phyloP scores from a whole-genome alignment of 2,329 filamentous ascomycete species.

The Aspergillus luchuensis region DNA sequence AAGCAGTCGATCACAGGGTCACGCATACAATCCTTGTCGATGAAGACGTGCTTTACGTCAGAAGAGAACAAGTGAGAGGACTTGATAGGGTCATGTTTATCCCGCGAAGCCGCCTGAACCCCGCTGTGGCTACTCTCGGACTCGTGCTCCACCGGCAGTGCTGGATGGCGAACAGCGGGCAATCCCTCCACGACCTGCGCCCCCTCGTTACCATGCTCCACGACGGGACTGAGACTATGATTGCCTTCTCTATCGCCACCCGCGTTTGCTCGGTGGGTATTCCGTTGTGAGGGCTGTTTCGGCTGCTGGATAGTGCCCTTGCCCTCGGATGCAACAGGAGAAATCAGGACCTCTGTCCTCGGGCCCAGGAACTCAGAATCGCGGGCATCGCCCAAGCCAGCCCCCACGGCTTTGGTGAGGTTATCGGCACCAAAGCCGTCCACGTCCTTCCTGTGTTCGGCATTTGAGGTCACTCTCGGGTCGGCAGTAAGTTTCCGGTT shows the following conservation, averaged over 20 bases:
- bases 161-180: constrained; percentile 58
- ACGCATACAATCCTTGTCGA: constrained; percentile 90
- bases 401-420: constrained; percentile 66
- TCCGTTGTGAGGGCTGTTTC: constrained; percentile 46
- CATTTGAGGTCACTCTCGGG: constrained; percentile 60
- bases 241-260: constrained; percentile 22
- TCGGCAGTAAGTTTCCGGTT: constrained; percentile 60
- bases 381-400: constrained; percentile 64
- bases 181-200: constrained; percentile 28
- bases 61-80: constrained; percentile 51
- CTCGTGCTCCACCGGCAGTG: constrained; percentile 71
- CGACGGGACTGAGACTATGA: constrained; percentile 17
- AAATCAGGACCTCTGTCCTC: constrained; percentile 69
- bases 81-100: constrained; percentile 54
- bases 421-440: constrained; percentile 76
- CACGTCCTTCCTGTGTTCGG: constrained; percentile 71
- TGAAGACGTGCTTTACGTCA: constrained; percentile 71
- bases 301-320: constrained; percentile 60
- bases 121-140: constrained; percentile 83
- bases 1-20: constrained; percentile 84
- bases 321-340: constrained; percentile 64
- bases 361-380: constrained; percentile 70
- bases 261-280: constrained; percentile 19
- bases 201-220: constrained; percentile 23
- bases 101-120: constrained; percentile 51